These are phyloP conservation scores for Rhizophora mangle DNA, from an alignment of 345 rosid genomes.

Conservation along the genomic window DNA sequence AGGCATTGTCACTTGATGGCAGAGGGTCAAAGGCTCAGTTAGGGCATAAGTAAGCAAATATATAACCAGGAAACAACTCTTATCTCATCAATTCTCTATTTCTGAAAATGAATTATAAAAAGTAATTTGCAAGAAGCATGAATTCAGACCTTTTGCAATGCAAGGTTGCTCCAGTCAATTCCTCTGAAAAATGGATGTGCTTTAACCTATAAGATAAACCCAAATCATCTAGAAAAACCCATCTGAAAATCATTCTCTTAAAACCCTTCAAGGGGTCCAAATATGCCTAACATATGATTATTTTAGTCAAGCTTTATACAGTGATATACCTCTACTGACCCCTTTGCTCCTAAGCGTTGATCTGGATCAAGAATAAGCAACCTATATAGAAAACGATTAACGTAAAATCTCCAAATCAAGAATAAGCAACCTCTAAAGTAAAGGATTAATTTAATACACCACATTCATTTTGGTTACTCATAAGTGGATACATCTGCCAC, in stretches of 20 bases:
- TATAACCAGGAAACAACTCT: background rate
- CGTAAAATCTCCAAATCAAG: too few species aligned
- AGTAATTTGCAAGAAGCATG: background rate
- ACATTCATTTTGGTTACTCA: too few species aligned
- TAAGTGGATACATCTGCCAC: too few species aligned
- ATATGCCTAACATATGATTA: too few species aligned
- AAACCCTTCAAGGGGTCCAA: too few species aligned
- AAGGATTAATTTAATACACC: too few species aligned
- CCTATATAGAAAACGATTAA: conserved; percentile 30
- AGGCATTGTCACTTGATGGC: too few species aligned
- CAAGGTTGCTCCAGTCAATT: conserved; percentile 70
- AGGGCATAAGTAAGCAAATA: background rate
- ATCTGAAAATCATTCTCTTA: conserved; percentile 8
- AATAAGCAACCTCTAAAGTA: too few species aligned
- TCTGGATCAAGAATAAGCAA: conserved; percentile 65
- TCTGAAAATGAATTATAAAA: background rate
- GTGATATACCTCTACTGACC: conserved; percentile 59
- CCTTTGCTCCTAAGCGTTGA: conserved; percentile 66
- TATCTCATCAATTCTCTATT: background rate
- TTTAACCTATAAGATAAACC: conserved; percentile 54
- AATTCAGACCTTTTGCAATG: conserved; percentile 56
- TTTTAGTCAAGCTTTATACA: conserved; percentile 6
- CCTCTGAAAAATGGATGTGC: conserved; percentile 61
- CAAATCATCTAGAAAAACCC: conserved; percentile 3
- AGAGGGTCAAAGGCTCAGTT: background rate